Evolutionary conservation across 2,329 filamentous ascomycete species (phyloP).

Genomic region (Hymenoscyphus repandus): DNA sequence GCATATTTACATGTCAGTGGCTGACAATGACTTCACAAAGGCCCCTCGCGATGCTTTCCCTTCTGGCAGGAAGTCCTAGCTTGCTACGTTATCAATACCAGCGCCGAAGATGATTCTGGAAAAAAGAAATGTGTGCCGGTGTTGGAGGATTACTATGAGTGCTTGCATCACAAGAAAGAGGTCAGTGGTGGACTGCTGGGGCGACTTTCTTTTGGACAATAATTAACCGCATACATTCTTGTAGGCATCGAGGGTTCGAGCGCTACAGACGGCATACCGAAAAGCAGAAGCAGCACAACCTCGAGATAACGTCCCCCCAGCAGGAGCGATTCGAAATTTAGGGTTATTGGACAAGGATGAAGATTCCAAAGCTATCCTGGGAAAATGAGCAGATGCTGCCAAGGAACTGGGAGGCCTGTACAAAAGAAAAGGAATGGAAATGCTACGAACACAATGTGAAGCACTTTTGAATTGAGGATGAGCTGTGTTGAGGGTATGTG

Average conservation of each 20-base stretch:
- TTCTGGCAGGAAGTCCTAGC: constrained; percentile 99
- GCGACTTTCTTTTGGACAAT: neutral
- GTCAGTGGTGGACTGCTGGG: constrained; percentile 40
- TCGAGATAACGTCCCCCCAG: constrained; percentile 74
- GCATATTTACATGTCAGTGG: constrained; percentile 13
- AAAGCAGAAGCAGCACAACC: constrained; percentile 70
- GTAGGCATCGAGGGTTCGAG: constrained; percentile 67
- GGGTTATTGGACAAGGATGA: constrained; percentile 81
- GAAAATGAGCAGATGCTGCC: constrained; percentile 24
- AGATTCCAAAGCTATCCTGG: constrained; percentile 58
- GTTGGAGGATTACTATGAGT: constrained; percentile 98
- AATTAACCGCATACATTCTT: neutral
- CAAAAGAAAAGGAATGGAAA: constrained; percentile 21
- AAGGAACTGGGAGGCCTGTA: constrained; percentile 21
- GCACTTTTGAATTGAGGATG: too few species aligned
- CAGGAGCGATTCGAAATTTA: constrained; percentile 81
- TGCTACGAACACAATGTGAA: too few species aligned
- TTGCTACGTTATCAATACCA: constrained; percentile 95
- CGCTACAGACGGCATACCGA: constrained; percentile 79
- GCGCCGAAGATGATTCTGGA: constrained; percentile 68
- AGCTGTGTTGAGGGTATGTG: neutral
- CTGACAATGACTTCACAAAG: constrained; percentile 20
- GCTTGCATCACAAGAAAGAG: constrained; percentile 98
- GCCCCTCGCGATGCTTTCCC: constrained; percentile 76
- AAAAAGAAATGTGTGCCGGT: constrained; percentile 82